Conservation (phyloP, 139 green algal genomes). For the Chlamydomonas sphaeroides region DNA sequence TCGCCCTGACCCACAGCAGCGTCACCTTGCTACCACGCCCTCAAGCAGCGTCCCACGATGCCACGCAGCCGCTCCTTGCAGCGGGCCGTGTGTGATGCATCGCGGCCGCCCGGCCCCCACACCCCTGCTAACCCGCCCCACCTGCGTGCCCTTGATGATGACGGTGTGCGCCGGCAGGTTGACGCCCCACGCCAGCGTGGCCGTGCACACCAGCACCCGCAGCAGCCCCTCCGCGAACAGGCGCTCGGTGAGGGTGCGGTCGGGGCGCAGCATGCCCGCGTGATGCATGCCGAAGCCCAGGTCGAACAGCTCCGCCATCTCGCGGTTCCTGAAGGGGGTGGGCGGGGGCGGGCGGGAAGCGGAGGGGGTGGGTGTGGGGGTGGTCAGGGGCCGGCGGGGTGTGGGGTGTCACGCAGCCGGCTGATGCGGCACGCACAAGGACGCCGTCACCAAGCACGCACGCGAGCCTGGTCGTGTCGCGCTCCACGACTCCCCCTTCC, state of each 20-base stretch:
- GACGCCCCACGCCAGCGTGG: constrained; percentile 98
- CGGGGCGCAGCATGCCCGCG: constrained; percentile 95
- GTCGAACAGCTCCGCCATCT: constrained; percentile 89
- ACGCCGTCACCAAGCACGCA: too few relatives aligned
- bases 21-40: too few relatives aligned
- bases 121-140: constrained; percentile 28
- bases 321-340: constrained; percentile 74
- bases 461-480: too few relatives aligned
- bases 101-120: too few relatives aligned
- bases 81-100: too few relatives aligned
- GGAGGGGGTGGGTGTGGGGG: background rate
- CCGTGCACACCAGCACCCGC: constrained; percentile 93
- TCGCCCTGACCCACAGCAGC: too few relatives aligned
- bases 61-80: too few relatives aligned
- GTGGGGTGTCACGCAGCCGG: too few relatives aligned
- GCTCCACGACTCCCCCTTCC: too few relatives aligned
- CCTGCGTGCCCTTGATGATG: constrained; percentile 98
- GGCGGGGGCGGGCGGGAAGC: background rate
- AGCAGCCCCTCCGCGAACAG: constrained; percentile 74
- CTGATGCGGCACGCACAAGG: too few relatives aligned
- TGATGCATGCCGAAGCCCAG: constrained; percentile 95
- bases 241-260: constrained; percentile 92
- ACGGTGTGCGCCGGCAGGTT: constrained; percentile 98
- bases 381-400: too few relatives aligned
- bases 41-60: too few relatives aligned